phyloP scores from a whole-genome alignment of 1,284 basidiomycete species.

The Xanthoconium separans region DNA sequence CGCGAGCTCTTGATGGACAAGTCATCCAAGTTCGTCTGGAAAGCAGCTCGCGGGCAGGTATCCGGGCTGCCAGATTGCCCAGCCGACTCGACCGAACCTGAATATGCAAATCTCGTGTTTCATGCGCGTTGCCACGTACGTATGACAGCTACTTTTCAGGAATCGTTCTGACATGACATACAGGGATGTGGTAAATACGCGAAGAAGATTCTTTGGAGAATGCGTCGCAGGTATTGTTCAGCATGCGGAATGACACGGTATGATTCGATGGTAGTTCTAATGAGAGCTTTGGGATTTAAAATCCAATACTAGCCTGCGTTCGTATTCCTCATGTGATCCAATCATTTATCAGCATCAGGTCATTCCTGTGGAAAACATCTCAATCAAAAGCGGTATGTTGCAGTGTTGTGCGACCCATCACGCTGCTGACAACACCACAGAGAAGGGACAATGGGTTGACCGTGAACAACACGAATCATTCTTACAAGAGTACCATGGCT shows the following conservation, averaged over 20 bases:
- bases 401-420: not conserved
- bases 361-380: not conserved
- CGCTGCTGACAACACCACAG: not conserved
- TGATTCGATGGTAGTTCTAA: not conserved
- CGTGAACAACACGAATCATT: slow-evolving; percentile 2
- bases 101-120: slow-evolving; percentile 30
- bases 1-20: slow-evolving; percentile 20
- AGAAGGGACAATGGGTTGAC: not conserved
- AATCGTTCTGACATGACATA: not conserved
- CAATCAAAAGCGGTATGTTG: not conserved
- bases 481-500: not conserved
- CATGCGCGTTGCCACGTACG: slow-evolving; percentile 16
- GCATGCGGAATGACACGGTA: slow-evolving; percentile 1
- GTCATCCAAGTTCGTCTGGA: slow-evolving; percentile 22
- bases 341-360: not conserved
- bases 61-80: slow-evolving; percentile 22
- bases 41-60: slow-evolving; percentile 5
- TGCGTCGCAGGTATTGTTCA: slow-evolving; percentile 15
- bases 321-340: not conserved
- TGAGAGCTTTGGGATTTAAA: not conserved
- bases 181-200: slow-evolving; percentile 7
- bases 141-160: rapidly evolving
- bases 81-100: slow-evolving; percentile 33
- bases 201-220: slow-evolving; percentile 1
- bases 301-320: not conserved